phyloP scores from a whole-genome alignment of 1,284 basidiomycete species.

The Macrocystidia cucumis region DNA sequence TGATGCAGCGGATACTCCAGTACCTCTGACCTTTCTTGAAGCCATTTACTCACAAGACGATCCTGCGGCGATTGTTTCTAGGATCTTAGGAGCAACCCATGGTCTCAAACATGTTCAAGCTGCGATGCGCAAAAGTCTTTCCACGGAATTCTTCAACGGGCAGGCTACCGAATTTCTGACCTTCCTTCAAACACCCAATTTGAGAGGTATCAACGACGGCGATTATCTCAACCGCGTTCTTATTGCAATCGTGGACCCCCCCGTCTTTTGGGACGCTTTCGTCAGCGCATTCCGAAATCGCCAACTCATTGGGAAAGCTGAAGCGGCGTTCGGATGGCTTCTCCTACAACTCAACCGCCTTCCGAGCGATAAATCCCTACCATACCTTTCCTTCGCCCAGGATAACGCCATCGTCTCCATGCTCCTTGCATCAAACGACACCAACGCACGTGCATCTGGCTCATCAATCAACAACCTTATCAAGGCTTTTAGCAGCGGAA shows the following conservation, averaged over 20 bases:
- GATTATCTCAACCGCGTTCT: conserved; percentile 32
- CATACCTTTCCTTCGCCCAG: conserved; percentile 31
- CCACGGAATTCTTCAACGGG: conserved; percentile 35
- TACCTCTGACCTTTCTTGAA: conserved; percentile 41
- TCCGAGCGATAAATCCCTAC: too few species aligned
- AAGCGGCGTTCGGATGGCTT: conserved; percentile 38
- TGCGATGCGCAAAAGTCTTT: conserved; percentile 35
- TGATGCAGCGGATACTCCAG: too few species aligned
- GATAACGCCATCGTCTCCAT: conserved; percentile 21
- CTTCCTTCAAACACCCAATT: conserved; percentile 30
- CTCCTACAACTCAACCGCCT: conserved; percentile 38
- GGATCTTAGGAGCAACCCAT: conserved; percentile 26
- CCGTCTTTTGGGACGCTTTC: conserved; percentile 43
- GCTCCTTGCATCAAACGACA: conserved; percentile 27
- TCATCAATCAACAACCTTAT: conserved; percentile 36
- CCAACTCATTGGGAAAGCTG: conserved; percentile 25
- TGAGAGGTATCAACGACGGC: conserved; percentile 32
- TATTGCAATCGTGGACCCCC: conserved; percentile 37
- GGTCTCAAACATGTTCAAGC: conserved; percentile 34
- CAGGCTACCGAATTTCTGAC: conserved; percentile 25
- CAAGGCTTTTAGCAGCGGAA: conserved; percentile 16
- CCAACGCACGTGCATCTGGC: conserved; percentile 24
- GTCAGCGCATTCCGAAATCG: conserved; percentile 27
- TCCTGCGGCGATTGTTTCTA: conserved; percentile 27
- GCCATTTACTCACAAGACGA: conserved; percentile 35